Evolutionary conservation across 176 grass and related monocot species (phyloP), one percentile per base, ranked within the genome.

Genomic region (Musa itinerans): DNA sequence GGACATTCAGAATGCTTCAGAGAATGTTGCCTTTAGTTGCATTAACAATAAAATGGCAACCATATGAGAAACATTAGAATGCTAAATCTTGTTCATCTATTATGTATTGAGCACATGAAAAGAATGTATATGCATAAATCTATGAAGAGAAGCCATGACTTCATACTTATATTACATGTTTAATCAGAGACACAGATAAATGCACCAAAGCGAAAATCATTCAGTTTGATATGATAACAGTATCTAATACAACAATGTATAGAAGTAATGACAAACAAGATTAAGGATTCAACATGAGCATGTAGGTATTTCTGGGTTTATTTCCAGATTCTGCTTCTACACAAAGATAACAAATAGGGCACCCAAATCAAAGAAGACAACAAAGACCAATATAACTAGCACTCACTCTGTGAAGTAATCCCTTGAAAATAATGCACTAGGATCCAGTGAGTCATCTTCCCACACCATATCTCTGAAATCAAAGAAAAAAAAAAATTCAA

Each of bases 381-480:
- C 2, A 55, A 25, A 61, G 19, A 21, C 63, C 7, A 4, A 71
- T 25, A 57, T 29, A 19, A 77, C 48, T 56, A 48, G 68, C 73
- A 88, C 84, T 81, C 70, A 96, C 92, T 70, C 80, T 49, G 75
- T 85, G 80, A 99, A 94, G 66, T 89, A 89, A 58, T 88, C 75
- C 74, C 79, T 87, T 48, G 88, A 79, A 64, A 94, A 95, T 67
- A 92, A 84, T 57, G 83, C 79, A 78, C 51, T 50, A 55, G 76
- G 73, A 16, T 82, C 88, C 0, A 82, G 80, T 20, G 59, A 81
- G 64, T 83, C 78, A 51, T 69, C 59, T 71, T 83, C 86, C 24
- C 24, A 74, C 1, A 53, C 52, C 71, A 77, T 79, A 80, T 88
- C 84, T 56, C 96, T 99, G 86, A 51, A 77, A 53, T 19, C 53